These are phyloP conservation scores for Aspergillus ochraceus DNA, from an alignment of 2,329 filamentous ascomycete species.

Conservation along the genomic window DNA sequence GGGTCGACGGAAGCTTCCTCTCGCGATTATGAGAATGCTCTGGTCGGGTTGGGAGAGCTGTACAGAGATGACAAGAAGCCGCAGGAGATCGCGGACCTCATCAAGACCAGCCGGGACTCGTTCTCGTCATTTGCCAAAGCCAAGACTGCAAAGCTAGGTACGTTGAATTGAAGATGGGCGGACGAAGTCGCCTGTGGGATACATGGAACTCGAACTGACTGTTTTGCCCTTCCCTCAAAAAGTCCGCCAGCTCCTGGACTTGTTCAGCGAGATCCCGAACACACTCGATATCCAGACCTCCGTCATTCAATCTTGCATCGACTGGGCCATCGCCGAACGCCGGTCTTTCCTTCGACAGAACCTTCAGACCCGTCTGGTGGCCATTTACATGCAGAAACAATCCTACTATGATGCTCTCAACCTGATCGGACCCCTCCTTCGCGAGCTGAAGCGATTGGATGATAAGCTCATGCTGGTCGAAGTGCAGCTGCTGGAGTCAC, in stretches of 20 bases:
- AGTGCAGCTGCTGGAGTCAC: conserved; percentile 94
- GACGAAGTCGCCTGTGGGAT: not conserved
- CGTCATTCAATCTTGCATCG: conserved; percentile 98
- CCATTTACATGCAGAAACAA: conserved; percentile 94
- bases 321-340: conserved; percentile 94
- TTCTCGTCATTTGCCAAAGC: conserved; percentile 97
- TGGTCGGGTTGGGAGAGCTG: conserved; percentile 86
- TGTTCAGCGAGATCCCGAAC: conserved; percentile 91
- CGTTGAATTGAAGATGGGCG: conserved; percentile 27
- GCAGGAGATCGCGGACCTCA: conserved; percentile 82
- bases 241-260: conserved; percentile 96
- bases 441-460: conserved; percentile 95
- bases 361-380: conserved; percentile 91
- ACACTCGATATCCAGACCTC: conserved; percentile 90
- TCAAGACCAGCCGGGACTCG: conserved; percentile 85
- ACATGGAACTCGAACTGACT: not conserved
- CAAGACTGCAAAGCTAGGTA: conserved; percentile 97
- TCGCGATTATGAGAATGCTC: conserved; percentile 85
- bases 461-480: conserved; percentile 98
- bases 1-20: conserved; percentile 82
- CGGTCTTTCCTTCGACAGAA: conserved; percentile 97
- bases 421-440: conserved; percentile 92
- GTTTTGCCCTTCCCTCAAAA: not conserved
- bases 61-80: conserved; percentile 80
- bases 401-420: conserved; percentile 96